Evolutionary conservation across 2,329 filamentous ascomycete genomes (phyloP).

Genomic region (Truncatella angustata): DNA sequence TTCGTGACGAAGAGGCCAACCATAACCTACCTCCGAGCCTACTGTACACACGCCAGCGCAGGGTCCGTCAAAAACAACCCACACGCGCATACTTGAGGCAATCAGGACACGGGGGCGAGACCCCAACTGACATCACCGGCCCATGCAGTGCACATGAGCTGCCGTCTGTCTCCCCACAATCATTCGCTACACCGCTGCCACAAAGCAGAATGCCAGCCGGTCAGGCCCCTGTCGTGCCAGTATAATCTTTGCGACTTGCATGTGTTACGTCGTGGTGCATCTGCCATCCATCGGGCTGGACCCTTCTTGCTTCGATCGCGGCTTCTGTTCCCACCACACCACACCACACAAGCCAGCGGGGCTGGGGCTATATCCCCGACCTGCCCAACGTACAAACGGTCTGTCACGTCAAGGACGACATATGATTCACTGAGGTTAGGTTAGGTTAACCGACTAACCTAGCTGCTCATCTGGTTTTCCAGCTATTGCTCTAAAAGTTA

Average conservation of each 20-base stretch:
- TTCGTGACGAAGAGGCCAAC: background rate
- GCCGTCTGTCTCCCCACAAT: background rate
- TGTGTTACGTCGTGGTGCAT: constrained; percentile 9
- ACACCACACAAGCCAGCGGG: too few relatives aligned
- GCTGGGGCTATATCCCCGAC: too few relatives aligned
- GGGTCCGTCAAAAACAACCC: too few relatives aligned
- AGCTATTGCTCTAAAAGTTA: background rate
- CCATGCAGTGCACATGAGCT: background rate
- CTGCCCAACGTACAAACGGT: too few relatives aligned
- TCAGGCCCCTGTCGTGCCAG: background rate
- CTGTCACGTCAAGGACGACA: too few relatives aligned
- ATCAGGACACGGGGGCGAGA: background rate
- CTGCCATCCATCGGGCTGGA: constrained; percentile 1
- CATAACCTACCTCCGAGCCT: background rate
- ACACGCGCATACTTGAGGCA: background rate
- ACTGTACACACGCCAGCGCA: too few relatives aligned
- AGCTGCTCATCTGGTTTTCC: too few relatives aligned
- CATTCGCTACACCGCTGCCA: constrained; percentile 9
- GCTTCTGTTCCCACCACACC: background rate
- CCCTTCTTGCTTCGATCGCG: constrained; percentile 5
- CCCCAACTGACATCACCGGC: constrained; percentile 8
- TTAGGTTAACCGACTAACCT: too few relatives aligned
- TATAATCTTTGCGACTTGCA: background rate
- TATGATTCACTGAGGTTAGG: too few relatives aligned
- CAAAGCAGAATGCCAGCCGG: background rate